A percentile compares a stretch with the other conserved stretches of the same genome.
Evolutionary conservation across 257 asterid genomes (phyloP).

Genomic region (Rhazya stricta): DNA sequence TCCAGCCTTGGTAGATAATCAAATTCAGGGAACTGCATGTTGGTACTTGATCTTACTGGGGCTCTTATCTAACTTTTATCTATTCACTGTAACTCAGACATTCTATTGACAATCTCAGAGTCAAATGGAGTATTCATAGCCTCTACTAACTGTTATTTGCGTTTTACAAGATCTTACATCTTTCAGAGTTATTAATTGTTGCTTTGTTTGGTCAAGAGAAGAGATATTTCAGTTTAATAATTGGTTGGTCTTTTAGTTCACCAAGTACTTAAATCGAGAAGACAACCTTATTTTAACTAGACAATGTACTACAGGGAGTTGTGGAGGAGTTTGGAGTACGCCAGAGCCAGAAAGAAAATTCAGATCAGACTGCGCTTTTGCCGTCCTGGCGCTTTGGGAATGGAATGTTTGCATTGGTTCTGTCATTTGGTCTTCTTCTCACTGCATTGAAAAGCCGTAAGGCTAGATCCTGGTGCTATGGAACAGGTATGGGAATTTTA

Average conservation of each 20-base stretch:
- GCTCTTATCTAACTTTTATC: slow-evolving; percentile 12
- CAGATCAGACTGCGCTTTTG: slow-evolving; percentile 40
- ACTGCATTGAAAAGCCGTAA: slow-evolving; percentile 78
- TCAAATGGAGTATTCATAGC: background rate
- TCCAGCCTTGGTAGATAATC: background rate
- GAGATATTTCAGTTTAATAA: too few relatives aligned
- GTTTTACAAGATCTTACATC: background rate
- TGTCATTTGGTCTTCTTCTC: slow-evolving; percentile 87
- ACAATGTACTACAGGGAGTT: slow-evolving; percentile 47
- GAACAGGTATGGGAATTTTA: slow-evolving; percentile 53
- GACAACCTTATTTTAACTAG: background rate
- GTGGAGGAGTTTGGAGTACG: slow-evolving; percentile 94
- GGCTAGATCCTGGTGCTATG: slow-evolving; percentile 97
- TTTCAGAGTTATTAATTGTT: background rate
- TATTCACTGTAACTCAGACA: background rate
- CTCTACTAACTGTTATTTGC: background rate
- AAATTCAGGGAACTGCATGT: slow-evolving; percentile 2
- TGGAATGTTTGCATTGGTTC: slow-evolving; percentile 93
- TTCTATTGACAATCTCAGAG: background rate
- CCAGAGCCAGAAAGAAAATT: slow-evolving; percentile 59
- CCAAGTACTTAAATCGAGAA: background rate
- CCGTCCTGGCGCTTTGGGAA: slow-evolving; percentile 94
- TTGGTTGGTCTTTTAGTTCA: background rate
- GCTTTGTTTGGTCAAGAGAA: background rate
- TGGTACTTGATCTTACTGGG: slow-evolving; percentile 4